Conservation (phyloP, 2,329 filamentous ascomycete genomes). For the Calonectria ilicicola region DNA sequence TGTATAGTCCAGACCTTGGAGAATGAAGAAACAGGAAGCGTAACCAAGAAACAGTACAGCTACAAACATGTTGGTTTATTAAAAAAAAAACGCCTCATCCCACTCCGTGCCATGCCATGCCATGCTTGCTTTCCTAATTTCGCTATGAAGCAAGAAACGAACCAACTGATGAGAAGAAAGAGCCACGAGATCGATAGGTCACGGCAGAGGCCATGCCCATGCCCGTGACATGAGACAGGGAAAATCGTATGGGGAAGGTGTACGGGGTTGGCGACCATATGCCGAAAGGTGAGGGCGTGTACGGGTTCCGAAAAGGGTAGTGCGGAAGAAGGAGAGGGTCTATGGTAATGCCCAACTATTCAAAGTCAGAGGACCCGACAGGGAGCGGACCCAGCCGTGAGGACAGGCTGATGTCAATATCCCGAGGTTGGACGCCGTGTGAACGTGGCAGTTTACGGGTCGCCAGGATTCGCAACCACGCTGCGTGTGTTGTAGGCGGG, state of each 20-base stretch:
- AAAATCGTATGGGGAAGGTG: neutral
- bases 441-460: constrained; percentile 2
- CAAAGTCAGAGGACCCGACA: neutral
- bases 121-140: constrained; percentile 26
- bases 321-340: neutral
- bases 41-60: neutral
- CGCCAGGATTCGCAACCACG: neutral
- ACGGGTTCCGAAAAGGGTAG: neutral
- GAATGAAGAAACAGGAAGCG: neutral
- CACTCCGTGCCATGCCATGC: constrained; percentile 25
- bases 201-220: neutral
- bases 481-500: neutral
- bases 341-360: constrained; percentile 1
- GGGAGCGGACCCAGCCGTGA: neutral
- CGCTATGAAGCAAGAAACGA: constrained; percentile 15
- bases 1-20: neutral
- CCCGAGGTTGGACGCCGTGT: neutral
- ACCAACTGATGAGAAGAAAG: neutral
- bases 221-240: neutral
- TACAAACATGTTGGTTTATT: neutral
- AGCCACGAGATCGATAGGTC: neutral
- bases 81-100: constrained; percentile 15
- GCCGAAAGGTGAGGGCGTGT: neutral
- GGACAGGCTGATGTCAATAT: neutral
- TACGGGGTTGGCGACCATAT: neutral